Conservation (phyloP, 2,329 filamentous ascomycete species). For the Penicillium thymicola region DNA sequence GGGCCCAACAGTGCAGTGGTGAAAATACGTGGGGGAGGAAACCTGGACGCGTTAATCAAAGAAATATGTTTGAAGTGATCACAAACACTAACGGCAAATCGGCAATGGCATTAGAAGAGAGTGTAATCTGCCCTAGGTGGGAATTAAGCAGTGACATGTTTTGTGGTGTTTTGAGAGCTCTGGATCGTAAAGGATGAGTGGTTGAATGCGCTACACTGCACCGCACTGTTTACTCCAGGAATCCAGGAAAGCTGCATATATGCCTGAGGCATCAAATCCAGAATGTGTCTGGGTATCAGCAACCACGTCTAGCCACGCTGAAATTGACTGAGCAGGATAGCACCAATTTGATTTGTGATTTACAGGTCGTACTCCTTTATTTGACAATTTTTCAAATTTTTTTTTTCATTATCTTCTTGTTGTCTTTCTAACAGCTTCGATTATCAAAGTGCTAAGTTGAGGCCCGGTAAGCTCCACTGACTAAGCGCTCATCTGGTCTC, state of each 20-base stretch:
- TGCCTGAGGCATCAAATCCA: constrained; percentile 7
- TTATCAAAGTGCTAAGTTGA: constrained; percentile 3
- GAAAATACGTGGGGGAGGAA: constrained; percentile 89
- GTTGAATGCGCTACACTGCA: not conserved
- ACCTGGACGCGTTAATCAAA: constrained; percentile 52
- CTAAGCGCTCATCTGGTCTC: constrained; percentile 34
- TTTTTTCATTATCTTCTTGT: not conserved
- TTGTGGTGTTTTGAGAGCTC: constrained; percentile 8
- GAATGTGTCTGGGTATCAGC: not conserved
- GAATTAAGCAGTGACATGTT: constrained; percentile 66
- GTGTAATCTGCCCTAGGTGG: constrained; percentile 72
- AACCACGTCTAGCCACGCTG: not conserved
- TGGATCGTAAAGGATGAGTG: not conserved
- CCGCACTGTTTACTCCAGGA: constrained; percentile 6
- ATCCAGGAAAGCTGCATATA: constrained; percentile 3
- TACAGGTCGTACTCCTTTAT: not conserved
- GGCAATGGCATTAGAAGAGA: constrained; percentile 73
- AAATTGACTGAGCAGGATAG: not conserved
- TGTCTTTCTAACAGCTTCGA: constrained; percentile 7
- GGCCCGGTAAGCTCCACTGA: constrained; percentile 30
- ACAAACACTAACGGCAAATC: constrained; percentile 61
- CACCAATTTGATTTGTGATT: not conserved
- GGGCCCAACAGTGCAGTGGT: constrained; percentile 85
- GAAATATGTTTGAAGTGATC: not conserved
- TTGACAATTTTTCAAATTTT: not conserved